Conservation (phyloP, 73 alveolate genomes). For the Paramecium pentaurelia region DNA sequence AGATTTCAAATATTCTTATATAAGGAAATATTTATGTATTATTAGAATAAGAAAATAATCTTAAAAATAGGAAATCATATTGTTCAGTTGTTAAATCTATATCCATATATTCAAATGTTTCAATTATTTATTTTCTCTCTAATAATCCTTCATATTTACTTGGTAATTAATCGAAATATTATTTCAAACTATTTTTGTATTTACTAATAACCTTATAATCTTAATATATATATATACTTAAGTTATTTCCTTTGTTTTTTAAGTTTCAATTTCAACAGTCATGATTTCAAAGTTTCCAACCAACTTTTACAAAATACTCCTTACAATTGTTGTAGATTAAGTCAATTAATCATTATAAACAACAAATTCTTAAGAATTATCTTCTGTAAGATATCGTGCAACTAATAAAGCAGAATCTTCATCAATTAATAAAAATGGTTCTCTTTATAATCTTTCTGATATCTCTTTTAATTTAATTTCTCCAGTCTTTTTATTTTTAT, state of each 20-base stretch:
- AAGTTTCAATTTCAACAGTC: not conserved
- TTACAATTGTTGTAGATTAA: constrained; percentile 29
- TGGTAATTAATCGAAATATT: constrained; percentile 21
- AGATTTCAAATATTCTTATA: not conserved
- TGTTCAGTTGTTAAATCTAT: constrained; percentile 4
- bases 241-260: constrained; percentile 19
- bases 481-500: constrained; percentile 25
- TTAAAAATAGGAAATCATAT: constrained; percentile 4
- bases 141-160: constrained; percentile 41
- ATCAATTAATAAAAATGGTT: constrained; percentile 22
- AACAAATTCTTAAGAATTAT: not conserved
- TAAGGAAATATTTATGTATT: not conserved
- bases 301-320: not conserved
- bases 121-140: not conserved
- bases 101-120: constrained; percentile 43
- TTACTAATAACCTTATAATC: not conserved
- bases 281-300: not conserved
- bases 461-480: not conserved
- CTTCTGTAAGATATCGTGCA: constrained; percentile 34
- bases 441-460: constrained; percentile 13
- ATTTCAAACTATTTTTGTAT: constrained; percentile 36
- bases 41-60: not conserved
- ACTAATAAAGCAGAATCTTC: constrained; percentile 36
- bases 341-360: constrained; percentile 26
- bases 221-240: not conserved